phyloP scores from a whole-genome alignment of 805 yeast genomes.

The Kodamaea neixiangensis region DNA sequence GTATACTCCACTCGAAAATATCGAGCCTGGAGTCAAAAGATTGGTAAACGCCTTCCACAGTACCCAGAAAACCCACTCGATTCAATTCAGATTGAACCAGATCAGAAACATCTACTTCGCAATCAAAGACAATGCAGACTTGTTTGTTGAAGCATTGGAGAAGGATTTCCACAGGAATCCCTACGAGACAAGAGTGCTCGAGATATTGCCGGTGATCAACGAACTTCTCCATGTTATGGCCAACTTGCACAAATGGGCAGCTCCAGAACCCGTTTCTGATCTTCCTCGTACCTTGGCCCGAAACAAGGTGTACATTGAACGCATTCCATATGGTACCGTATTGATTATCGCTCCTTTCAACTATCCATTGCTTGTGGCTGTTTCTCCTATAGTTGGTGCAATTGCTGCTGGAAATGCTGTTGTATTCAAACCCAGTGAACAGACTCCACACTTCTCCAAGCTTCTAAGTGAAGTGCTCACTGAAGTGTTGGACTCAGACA shows the following conservation, averaged over 20 bases:
- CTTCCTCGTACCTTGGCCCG: conserved; percentile 37
- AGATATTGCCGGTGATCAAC: conserved; percentile 48
- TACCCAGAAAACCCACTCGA: conserved; percentile 47
- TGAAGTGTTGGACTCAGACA: conserved; percentile 53
- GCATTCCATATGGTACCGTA: conserved; percentile 60
- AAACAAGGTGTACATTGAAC: conserved; percentile 33
- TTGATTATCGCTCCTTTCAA: conserved; percentile 80
- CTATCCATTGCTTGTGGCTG: conserved; percentile 66
- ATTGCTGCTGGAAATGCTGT: conserved; percentile 85
- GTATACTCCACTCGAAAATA: conserved; percentile 52
- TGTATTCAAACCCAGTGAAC: conserved; percentile 74
- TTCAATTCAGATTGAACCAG: conserved; percentile 59
- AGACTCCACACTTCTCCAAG: conserved; percentile 60
- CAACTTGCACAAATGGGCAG: conserved; percentile 60
- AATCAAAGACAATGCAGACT: conserved; percentile 57
- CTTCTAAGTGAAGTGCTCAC: conserved; percentile 58
- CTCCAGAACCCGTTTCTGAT: conserved; percentile 45
- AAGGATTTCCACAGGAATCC: conserved; percentile 68
- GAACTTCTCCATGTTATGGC: conserved; percentile 64
- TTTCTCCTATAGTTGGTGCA: conserved; percentile 75
- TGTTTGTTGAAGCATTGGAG: conserved; percentile 56
- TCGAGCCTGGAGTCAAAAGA: conserved; percentile 47
- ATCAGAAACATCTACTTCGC: conserved; percentile 68
- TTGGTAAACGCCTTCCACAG: conserved; percentile 46
- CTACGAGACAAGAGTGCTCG: conserved; percentile 63